Base-by-base conservation (phyloP, 2,329 filamentous ascomycete species). In the Aureobasidium sp. region DNA sequence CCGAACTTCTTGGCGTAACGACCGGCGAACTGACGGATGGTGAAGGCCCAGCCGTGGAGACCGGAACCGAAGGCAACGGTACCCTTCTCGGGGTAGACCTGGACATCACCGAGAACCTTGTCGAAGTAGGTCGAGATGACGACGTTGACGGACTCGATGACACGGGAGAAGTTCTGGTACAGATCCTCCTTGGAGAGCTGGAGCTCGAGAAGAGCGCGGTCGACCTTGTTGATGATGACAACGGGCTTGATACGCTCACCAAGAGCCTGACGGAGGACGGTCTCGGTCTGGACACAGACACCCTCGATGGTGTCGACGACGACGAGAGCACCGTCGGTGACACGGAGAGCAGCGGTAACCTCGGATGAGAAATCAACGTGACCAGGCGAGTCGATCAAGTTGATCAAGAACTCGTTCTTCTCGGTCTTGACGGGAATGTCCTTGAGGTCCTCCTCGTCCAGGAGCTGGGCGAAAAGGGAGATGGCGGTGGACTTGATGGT, bases 301-400 rank as follows among this genome's bases (percentile, higher is more conserved):
- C 94, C 94, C 81, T 96, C 94, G 70, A 99, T 89, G 79, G 92
- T 96, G 84, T 99, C 94, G 82, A 99, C 94, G 81, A 99, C 94
- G 75, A 99, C 94, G 69, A 99, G 90, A 73, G 94, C 94, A 90
- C 94, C 94, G 74, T 99, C 94, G 71, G 94, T 99, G 81, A 99
- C 94, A 90, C 94, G 94, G 74, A 99, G 93, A 76, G 94, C 94
- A 77, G 94, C 94, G 75, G 94, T 99, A 76, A 99, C 94, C 78
- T 99, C 94, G 68, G 94, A 99, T 43, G 94, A 99, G 88, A 99
- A 99, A 82, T 99, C 94, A 82, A 99, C 94, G 93, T 99, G 94
- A 85, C 94, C 94, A 66, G 94, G 94, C 63, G 94, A 99, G 81
- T 99, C 94, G 78, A 99, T 99, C 80, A 99, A 85, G 88, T 99